Percentiles rank a stretch among this genome's conserved stretches.
phyloP scores from a whole-genome alignment of 2,329 filamentous ascomycete species.

The Torrubiella hemipterigena region DNA sequence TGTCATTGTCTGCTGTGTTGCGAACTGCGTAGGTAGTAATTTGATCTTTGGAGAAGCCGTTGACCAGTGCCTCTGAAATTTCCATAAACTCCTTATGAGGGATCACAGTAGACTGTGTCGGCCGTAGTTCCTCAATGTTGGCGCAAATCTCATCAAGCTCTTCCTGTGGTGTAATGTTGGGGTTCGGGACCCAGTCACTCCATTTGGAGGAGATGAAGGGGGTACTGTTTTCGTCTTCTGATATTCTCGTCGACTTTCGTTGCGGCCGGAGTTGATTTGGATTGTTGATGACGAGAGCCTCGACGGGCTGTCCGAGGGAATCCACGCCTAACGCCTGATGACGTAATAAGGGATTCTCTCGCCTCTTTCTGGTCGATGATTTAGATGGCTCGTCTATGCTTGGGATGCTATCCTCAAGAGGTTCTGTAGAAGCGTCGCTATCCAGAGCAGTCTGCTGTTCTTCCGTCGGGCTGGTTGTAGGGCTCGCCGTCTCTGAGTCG shows the following conservation, averaged over 20 bases:
- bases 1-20: conserved; percentile 3
- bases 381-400: too few species aligned
- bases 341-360: conserved; percentile 15
- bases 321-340: conserved; percentile 17
- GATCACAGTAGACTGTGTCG: conserved; percentile 24
- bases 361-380: too few species aligned
- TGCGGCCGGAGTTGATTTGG: conserved; percentile 16
- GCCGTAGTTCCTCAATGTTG: conserved; percentile 38
- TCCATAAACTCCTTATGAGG: conserved; percentile 26
- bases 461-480: too few species aligned
- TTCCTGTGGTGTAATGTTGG: conserved; percentile 4
- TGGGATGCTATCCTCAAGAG: too few species aligned
- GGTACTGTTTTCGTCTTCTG: conserved; percentile 9
- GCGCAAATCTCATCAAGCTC: conserved; percentile 22
- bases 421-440: too few species aligned
- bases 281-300: conserved; percentile 35
- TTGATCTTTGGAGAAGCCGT: conserved; percentile 35
- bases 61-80: conserved; percentile 23
- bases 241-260: conserved; percentile 7
- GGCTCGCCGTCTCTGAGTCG: too few species aligned
- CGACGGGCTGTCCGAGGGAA: conserved; percentile 23
- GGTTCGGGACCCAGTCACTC: conserved; percentile 20
- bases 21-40: conserved; percentile 31
- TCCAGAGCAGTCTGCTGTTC: too few species aligned
- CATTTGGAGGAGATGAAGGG: conserved; percentile 8